These are phyloP conservation scores for Populus pruinosa DNA, from an alignment of 345 rosid genomes.

Conservation along the genomic window DNA sequence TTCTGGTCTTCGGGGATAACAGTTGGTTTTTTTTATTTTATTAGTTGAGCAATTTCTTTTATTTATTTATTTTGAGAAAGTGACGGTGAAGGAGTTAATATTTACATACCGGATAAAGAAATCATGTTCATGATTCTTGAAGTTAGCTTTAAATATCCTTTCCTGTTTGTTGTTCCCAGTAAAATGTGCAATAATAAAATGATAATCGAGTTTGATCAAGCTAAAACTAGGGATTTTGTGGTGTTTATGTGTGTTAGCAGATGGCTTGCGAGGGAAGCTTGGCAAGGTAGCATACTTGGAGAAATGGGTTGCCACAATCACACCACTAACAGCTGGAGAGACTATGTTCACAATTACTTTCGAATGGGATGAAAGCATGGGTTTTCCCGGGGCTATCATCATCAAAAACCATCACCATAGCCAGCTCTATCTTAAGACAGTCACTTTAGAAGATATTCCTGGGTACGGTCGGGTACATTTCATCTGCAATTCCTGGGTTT, in stretches of 20 bases:
- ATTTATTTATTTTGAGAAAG: not conserved
- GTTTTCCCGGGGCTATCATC: slow-evolving; percentile 64
- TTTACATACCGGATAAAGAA: not conserved
- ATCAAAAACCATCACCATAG: slow-evolving; percentile 64
- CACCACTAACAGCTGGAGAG: slow-evolving; percentile 52
- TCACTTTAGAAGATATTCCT: slow-evolving; percentile 53
- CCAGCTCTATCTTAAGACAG: slow-evolving; percentile 57
- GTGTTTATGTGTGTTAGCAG: slow-evolving; percentile 26
- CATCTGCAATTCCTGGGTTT: slow-evolving; percentile 91
- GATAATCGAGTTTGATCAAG: not conserved
- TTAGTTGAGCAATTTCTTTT: too few species aligned
- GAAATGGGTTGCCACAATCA: slow-evolving; percentile 51
- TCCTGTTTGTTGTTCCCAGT: not conserved
- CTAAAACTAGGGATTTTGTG: not conserved
- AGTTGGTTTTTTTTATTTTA: not conserved
- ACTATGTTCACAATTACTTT: slow-evolving; percentile 42
- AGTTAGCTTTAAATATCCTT: not conserved
- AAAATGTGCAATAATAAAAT: not conserved
- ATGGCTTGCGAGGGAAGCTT: slow-evolving; percentile 42
- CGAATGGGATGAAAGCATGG: slow-evolving; percentile 73
- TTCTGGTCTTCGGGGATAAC: not conserved
- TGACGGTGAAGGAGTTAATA: not conserved
- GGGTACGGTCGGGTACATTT: slow-evolving; percentile 60
- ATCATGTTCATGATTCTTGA: not conserved
- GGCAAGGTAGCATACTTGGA: slow-evolving; percentile 66